Base-by-base conservation (phyloP, 495 filamentous ascomycete species). In the Penicillium coprophilum region DNA sequence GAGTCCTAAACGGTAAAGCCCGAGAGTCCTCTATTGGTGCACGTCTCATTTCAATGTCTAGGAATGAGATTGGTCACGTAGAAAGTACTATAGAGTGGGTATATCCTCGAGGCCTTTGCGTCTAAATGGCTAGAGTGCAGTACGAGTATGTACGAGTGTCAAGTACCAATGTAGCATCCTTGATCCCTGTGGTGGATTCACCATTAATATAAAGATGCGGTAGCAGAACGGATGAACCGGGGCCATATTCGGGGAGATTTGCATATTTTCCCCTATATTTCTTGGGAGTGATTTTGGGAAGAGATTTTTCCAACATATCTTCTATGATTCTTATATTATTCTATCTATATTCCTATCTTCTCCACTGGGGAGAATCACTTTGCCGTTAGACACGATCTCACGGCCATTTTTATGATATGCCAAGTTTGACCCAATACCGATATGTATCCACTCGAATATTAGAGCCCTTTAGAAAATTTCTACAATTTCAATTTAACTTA, bases 141-240 rank as follows among this genome's bases (percentile, higher is more conserved):
- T 32, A 38, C 34, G 34, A 38, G n/a, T 38, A 38, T n/a, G 40
- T 43, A 41, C 39, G 8, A 43, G 23, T 23, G 15, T 38, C 7
- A 27, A 27, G 24, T 27, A 41, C 39, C n/a, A 43, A 23, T 23
- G 34, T 38, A 43, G 20, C 19, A 47, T 38, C 53, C 32, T 47
- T 47, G 40, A 54, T 44, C 38, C 50, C 48, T 44, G 56, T 17
- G 31, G 55, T 43, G 34, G 38, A 54, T 57, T 39, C 54, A 23
- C 47, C 47, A 57, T 59, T 61, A 59, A 61, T 66, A 63, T 59
- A 60, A 56, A 45, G 49, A 58, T 57, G 41, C 41, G 55, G 49
- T 43, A 54, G 55, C 49, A 41, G 48, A 55, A 15, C 48, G 54
- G 54, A 57, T 44, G 57, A 63, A 63, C 53, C 53, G 30, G 36